Conservation (phyloP, 2,329 filamentous ascomycete species). For the Stagonosporopsis vannaccii region DNA sequence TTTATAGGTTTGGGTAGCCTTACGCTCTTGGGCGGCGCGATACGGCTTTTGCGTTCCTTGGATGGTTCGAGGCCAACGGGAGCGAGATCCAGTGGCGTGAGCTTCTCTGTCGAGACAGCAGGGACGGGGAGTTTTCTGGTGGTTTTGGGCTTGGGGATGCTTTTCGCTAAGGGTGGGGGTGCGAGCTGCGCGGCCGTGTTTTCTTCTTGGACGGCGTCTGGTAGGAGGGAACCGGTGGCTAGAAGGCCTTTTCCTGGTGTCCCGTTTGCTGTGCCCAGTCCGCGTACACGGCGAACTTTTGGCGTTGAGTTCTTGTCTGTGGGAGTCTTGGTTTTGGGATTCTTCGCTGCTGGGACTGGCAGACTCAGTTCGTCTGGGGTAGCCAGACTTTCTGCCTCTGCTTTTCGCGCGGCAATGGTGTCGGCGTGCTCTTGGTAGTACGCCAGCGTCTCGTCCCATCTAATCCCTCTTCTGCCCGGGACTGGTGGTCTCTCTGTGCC, state of each 20-base stretch:
- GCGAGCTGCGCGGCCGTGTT: slow-evolving; percentile 17
- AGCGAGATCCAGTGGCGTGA: slow-evolving; percentile 29
- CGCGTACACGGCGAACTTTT: slow-evolving; percentile 40
- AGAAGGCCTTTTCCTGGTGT: slow-evolving; percentile 49
- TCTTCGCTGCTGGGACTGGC: slow-evolving; percentile 30
- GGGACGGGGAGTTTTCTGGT: slow-evolving; percentile 34
- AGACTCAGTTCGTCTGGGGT: slow-evolving; percentile 45
- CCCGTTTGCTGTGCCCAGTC: slow-evolving; percentile 47
- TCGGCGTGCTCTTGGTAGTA: slow-evolving; percentile 54
- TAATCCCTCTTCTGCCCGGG: slow-evolving; percentile 47
- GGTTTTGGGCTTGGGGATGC: slow-evolving; percentile 27
- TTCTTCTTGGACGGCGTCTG: slow-evolving; percentile 35
- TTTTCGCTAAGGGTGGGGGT: slow-evolving; percentile 16
- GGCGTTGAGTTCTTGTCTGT: slow-evolving; percentile 42
- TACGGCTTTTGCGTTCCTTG: slow-evolving; percentile 41
- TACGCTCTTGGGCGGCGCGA: slow-evolving; percentile 46
- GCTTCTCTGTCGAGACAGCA: slow-evolving; percentile 24
- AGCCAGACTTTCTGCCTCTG: slow-evolving; percentile 40
- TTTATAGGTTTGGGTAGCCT: slow-evolving; percentile 37
- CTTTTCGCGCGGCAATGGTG: slow-evolving; percentile 33
- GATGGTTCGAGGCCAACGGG: slow-evolving; percentile 32
- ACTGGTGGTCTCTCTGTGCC: slow-evolving; percentile 19
- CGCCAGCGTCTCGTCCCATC: slow-evolving; percentile 57
- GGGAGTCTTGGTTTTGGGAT: slow-evolving; percentile 26
- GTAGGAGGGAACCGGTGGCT: slow-evolving; percentile 38